A percentile compares a stretch with the other conserved stretches of the same genome.
Evolutionary conservation across 345 rosid species (phyloP).

Genomic region (Eutrema heterophyllum): DNA sequence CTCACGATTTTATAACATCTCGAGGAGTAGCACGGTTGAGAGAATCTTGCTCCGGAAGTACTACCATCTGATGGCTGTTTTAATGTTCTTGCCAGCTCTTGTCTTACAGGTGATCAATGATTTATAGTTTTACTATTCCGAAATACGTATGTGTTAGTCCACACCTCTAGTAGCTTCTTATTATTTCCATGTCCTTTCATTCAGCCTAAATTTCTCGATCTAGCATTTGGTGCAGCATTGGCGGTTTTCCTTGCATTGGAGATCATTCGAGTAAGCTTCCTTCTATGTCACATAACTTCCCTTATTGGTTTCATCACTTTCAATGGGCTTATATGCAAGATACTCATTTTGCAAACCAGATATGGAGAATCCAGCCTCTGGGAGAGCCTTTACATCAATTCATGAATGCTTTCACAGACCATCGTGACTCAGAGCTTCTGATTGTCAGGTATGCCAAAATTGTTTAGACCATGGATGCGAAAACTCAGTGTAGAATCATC

Average conservation of each 20-base stretch:
- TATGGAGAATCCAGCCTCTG: conserved; percentile 86
- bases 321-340: neutral
- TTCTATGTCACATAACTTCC: neutral
- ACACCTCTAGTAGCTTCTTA: neutral
- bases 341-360: conserved; percentile 38
- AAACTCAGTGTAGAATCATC: neutral
- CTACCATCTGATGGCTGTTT: conserved; percentile 95
- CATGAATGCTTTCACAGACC: conserved; percentile 97
- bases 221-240: conserved; percentile 95
- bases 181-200: conserved; percentile 13
- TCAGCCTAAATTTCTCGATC: conserved; percentile 93
- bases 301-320: neutral
- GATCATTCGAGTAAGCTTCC: conserved; percentile 73
- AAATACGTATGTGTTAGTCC: neutral
- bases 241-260: conserved; percentile 74
- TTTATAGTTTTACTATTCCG: neutral
- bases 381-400: conserved; percentile 73
- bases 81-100: conserved; percentile 93
- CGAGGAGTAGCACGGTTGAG: conserved; percentile 81
- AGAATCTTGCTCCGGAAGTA: conserved; percentile 96
- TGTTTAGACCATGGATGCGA: neutral
- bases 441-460: conserved; percentile 60
- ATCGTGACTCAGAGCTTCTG: conserved; percentile 90
- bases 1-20: conserved; percentile 68
- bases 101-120: conserved; percentile 66